Base-by-base conservation (phyloP, 495 filamentous ascomycete species). In the Penicillium bialowiezense region DNA sequence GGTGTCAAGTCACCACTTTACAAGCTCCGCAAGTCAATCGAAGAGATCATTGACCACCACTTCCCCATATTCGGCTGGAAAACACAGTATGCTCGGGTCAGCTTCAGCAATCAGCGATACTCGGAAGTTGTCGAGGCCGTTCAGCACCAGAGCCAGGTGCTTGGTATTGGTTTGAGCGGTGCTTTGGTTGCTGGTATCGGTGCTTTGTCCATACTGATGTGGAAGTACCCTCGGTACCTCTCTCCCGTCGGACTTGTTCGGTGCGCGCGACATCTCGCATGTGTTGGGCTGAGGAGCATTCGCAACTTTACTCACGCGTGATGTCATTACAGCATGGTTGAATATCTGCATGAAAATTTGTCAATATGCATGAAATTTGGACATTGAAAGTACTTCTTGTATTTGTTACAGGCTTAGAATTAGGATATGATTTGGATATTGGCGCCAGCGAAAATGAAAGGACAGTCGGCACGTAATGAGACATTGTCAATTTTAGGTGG, bases 61-160 rank as follows among this genome's bases (percentile, higher is more conserved):
- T 42, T 95, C 5, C 93, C 93, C 1, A 68, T 72, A 36, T 58
- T 89, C 15, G 93, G 91, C 2, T 95, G 90, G 82, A 80, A 82
- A 65, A 98, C 93, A 1, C 89, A 97, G 72, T 98, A 98, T 59
- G 81, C 84, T n/a, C 75, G 92, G 13, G 84, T 98, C 18, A 95
- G 89, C 52, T 98, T 97, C 65, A 86, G 88, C 23, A 96, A 95
- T 56, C 85, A 93, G 71, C 74, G 88, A 23, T 99, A 99, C 62
- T 88, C 85, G 2, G 87, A 95, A 51, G 88, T 97, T 3, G 74
- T 88, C 20, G 73, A 67, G 24, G 80, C 77, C 48, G 85, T 84
- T 39, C 75, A 81, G 38, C 66, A 75, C 38, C 93, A 99, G 68
- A 84, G 86, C 5, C 65, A 64, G 49, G 63, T 90, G 9, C 65